Base-by-base conservation (phyloP, 164 flowering plant species). In the Amborella trichopoda region DNA sequence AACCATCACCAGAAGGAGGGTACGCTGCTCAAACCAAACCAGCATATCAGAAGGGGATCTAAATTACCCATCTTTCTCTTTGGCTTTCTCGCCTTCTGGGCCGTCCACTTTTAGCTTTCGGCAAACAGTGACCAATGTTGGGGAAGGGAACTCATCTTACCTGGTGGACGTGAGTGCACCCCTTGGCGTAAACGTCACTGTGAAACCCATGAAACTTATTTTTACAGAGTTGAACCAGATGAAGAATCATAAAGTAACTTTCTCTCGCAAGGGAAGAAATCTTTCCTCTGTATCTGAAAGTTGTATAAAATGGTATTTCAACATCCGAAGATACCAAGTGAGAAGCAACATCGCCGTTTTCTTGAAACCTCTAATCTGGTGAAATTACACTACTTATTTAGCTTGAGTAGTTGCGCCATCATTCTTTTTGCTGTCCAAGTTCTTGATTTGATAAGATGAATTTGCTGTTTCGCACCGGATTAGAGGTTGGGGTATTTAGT, bases 61-160 rank as follows among this genome's bases (percentile, higher is more conserved):
- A 0, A 89, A 89, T 40, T 89, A 89, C 56, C 95, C 95, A n/a
- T 78, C 95, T 2, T 82, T 90, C 40, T n/a, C n/a, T n/a, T n/a
- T n/a, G n/a, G n/a, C n/a, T n/a, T n/a, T n/a, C n/a, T n/a, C n/a
- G n/a, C n/a, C n/a, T n/a, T n/a, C n/a, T n/a, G n/a, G n/a, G n/a
- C n/a, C n/a, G n/a, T n/a, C n/a, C n/a, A n/a, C n/a, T n/a, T n/a
- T n/a, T n/a, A n/a, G 52, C 21, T 36, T 53, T 13, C 8, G 6
- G 17, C 32, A 68, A 28, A 72, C 67, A 0, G 59, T 75, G 53
- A 69, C 73, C 10, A 75, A 76, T 32, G 74, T 76, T 5, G 72
- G 74, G 5, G 58, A 37, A 23, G 64, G 55, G 0, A 20, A 48
- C 24, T 68, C 77, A 20, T 6, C 49, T 12, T 72, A 72, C 40